phyloP scores from a whole-genome alignment of 495 filamentous ascomycete genomes.

The Hyphodiscus hymeniophilus region DNA sequence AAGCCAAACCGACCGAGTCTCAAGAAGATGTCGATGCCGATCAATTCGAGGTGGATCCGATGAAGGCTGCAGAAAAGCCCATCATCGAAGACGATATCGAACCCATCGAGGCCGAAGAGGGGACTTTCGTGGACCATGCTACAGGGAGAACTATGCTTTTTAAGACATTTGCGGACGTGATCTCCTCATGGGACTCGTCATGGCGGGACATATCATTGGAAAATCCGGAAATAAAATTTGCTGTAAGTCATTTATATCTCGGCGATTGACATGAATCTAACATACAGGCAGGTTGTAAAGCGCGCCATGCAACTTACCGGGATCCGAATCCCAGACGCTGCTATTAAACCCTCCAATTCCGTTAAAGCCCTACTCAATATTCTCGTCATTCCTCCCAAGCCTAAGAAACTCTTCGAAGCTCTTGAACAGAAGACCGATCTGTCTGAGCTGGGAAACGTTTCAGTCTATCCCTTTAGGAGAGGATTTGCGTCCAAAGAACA shows the following conservation, averaged over 20 bases:
- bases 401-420: constrained; percentile 41
- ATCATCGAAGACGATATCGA: constrained; percentile 22
- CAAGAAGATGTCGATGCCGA: constrained; percentile 21
- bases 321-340: constrained; percentile 59
- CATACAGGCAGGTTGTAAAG: constrained; percentile 54
- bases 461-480: constrained; percentile 48
- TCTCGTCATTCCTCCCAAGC: constrained; percentile 49
- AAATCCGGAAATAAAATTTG: constrained; percentile 60
- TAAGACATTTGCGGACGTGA: constrained; percentile 8
- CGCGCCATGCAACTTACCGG: constrained; percentile 71
- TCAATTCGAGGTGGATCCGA: constrained; percentile 9
- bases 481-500: constrained; percentile 64
- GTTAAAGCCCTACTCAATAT: constrained; percentile 46
- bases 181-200: constrained; percentile 29
- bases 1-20: constrained; percentile 14
- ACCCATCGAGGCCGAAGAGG: constrained; percentile 27
- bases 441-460: constrained; percentile 57
- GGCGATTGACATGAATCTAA: constrained; percentile 3
- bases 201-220: constrained; percentile 50
- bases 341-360: constrained; percentile 44
- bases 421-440: constrained; percentile 34
- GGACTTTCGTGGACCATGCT: constrained; percentile 18
- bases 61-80: background rate
- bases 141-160: constrained; percentile 5
- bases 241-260: constrained; percentile 43